These are phyloP conservation scores for Heimioporus sp. DNA, from an alignment of 768 basidiomycete species.

Conservation along the genomic window DNA sequence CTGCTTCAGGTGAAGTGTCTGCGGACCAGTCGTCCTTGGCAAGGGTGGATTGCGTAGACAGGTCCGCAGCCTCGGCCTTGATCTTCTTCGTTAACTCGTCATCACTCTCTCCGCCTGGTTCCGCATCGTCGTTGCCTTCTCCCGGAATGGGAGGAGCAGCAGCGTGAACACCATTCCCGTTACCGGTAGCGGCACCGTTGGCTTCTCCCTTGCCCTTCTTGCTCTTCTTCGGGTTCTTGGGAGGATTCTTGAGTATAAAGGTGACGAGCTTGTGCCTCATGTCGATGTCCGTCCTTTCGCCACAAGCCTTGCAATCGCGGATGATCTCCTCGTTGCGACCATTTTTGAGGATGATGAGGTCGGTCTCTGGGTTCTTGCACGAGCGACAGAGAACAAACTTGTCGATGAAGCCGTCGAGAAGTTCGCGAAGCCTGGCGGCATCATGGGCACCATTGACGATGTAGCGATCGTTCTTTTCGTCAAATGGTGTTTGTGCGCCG, in stretches of 20 bases:
- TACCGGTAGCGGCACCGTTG: constrained; percentile 51
- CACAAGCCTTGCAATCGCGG: constrained; percentile 98
- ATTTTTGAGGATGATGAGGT: constrained; percentile 83
- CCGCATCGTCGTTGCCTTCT: constrained; percentile 41
- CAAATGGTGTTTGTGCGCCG: constrained; percentile 94
- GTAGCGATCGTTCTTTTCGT: constrained; percentile 96
- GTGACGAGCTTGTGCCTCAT: constrained; percentile 97
- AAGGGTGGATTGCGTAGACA: constrained; percentile 60
- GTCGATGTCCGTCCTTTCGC: constrained; percentile 86
- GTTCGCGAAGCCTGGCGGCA: constrained; percentile 85
- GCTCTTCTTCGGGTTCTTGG: constrained; percentile 78
- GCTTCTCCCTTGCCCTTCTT: constrained; percentile 52
- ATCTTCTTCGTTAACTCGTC: constrained; percentile 90
- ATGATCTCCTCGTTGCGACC: constrained; percentile 83
- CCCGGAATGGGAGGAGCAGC: constrained; percentile 37
- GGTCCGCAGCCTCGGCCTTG: constrained; percentile 82
- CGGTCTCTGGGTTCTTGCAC: constrained; percentile 99
- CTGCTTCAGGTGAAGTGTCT: constrained; percentile 89
- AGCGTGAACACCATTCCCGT: constrained; percentile 44
- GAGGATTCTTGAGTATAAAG: constrained; percentile 97
- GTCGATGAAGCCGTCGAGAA: constrained; percentile 96
- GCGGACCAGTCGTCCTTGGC: constrained; percentile 84
- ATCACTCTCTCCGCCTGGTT: constrained; percentile 66
- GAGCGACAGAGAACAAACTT: constrained; percentile 96
- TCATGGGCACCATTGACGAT: constrained; percentile 99